Base-by-base conservation (phyloP, 2,329 filamentous ascomycete genomes). In the Fusarium foetens region DNA sequence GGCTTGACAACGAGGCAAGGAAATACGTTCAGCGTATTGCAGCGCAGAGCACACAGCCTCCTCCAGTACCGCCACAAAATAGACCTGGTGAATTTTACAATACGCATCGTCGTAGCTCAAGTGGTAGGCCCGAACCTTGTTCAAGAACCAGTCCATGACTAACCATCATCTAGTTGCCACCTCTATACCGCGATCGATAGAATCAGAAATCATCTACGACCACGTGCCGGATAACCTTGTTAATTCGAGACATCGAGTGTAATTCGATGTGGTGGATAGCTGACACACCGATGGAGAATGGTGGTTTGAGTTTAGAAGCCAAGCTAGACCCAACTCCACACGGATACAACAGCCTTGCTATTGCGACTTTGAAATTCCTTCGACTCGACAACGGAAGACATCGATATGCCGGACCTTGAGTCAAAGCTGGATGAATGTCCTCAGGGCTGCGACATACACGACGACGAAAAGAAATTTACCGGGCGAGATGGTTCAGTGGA, bases 1-100 rank as follows among this genome's bases (percentile, higher is more conserved):
- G 87, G 87, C 81, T 89, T 43, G 82, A 86, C 55, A 85, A 82
- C 60, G 85, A 88, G 76, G 87, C 87, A 6, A 82, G 80, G 52
- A 82, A 79, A n/a, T 86, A 86, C 62, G 85, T 87, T 9, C 78
- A 83, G 35, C 75, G 73, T 7, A 74, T 76, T 42, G 63, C 67
- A 11, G 9, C 58, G 2, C 57, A 62, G 29, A 43, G 31, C 12
- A 35, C 45, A 5, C n/a, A 21, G 3, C 70, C 41, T 10, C 31
- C 19, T 16, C 43, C n/a, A 8, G 23, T 6, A 1, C 58, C 14
- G 8, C 46, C 41, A 2, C 39, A 41, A 4, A 31, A 16, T 5
- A 39, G 36, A 27, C 52, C 53, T 13, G 41, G 46, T 4, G 53
- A 66, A 19, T 38, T 21, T 8, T 45, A 25, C 14, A 25, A 42